These are phyloP conservation scores for Aspergillus luchuensis DNA, from an alignment of 2,329 filamentous ascomycete species.

Conservation along the genomic window DNA sequence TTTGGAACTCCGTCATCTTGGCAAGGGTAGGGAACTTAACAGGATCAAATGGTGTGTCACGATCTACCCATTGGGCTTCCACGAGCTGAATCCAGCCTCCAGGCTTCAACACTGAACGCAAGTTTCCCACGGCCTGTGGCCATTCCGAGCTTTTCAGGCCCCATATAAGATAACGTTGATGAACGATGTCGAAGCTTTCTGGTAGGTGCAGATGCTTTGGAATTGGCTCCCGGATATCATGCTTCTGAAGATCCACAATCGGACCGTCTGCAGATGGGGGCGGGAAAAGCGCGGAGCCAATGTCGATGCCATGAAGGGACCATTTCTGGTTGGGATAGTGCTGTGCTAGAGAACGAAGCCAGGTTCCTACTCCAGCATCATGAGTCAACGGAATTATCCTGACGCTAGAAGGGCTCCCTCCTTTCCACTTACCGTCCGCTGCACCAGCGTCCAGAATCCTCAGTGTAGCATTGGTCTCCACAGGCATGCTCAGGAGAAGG, in stretches of 20 bases:
- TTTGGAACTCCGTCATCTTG: constrained; percentile 10
- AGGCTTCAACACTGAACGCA: constrained; percentile 8
- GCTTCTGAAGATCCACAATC: constrained; percentile 4
- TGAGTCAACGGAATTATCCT: neutral
- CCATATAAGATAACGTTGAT: constrained; percentile 19
- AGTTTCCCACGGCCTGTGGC: constrained; percentile 7
- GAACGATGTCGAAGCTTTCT: constrained; percentile 13
- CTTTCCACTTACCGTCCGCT: constrained; percentile 14
- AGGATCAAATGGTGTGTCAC: neutral
- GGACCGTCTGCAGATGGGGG: neutral
- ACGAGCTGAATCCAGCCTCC: constrained; percentile 17
- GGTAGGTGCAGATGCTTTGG: constrained; percentile 8
- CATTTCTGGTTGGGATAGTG: constrained; percentile 6
- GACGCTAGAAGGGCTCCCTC: too few relatives aligned
- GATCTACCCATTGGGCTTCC: constrained; percentile 16
- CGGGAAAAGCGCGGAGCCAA: constrained; percentile 11
- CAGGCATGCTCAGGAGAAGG: constrained; percentile 1
- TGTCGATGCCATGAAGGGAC: constrained; percentile 13
- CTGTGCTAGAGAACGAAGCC: constrained; percentile 11
- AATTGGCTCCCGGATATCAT: constrained; percentile 14
- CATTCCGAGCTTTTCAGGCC: constrained; percentile 13
- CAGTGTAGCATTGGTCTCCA: neutral
- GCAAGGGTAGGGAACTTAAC: constrained; percentile 2
- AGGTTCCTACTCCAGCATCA: constrained; percentile 5
- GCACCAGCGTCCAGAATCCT: constrained; percentile 14